Evolutionary conservation across 768 basidiomycete genomes (phyloP).

Genomic region (Boletus reticulatus): DNA sequence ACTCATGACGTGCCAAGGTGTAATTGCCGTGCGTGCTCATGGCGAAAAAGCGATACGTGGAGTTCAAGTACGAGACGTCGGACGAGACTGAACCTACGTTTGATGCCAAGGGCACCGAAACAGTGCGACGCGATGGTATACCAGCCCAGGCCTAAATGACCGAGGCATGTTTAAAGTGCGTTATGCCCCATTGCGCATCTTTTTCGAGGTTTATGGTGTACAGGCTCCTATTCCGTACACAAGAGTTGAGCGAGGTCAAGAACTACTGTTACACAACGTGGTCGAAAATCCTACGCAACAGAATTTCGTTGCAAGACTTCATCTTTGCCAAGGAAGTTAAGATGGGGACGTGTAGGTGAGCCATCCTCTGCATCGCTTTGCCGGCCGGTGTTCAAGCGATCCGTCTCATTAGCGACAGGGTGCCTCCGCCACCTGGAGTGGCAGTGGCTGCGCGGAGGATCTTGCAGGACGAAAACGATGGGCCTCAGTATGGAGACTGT

Average conservation of each 20-base stretch:
- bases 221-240: slow-evolving; percentile 87
- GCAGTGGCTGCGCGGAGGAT: slow-evolving; percentile 64
- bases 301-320: slow-evolving; percentile 86
- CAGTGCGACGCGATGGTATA: slow-evolving; percentile 86
- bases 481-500: slow-evolving; percentile 90
- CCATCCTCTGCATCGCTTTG: not conserved
- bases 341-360: slow-evolving; percentile 89
- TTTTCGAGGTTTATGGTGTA: not conserved
- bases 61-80: slow-evolving; percentile 88
- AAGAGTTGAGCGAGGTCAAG: slow-evolving; percentile 82
- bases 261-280: slow-evolving; percentile 83
- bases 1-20: slow-evolving; percentile 51
- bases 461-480: slow-evolving; percentile 72
- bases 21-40: slow-evolving; percentile 94
- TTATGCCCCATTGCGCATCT: not conserved
- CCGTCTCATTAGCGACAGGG: slow-evolving; percentile 61
- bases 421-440: slow-evolving; percentile 80
- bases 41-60: slow-evolving; percentile 98
- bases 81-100: slow-evolving; percentile 79
- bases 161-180: slow-evolving; percentile 82
- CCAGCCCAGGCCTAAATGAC: slow-evolving; percentile 91
- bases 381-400: too few relatives aligned
- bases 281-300: slow-evolving; percentile 79
- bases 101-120: slow-evolving; percentile 99
- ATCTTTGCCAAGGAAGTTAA: slow-evolving; percentile 92